Conservation (phyloP, 164 flowering plant species). For the Dillenia suffruticosa region DNA sequence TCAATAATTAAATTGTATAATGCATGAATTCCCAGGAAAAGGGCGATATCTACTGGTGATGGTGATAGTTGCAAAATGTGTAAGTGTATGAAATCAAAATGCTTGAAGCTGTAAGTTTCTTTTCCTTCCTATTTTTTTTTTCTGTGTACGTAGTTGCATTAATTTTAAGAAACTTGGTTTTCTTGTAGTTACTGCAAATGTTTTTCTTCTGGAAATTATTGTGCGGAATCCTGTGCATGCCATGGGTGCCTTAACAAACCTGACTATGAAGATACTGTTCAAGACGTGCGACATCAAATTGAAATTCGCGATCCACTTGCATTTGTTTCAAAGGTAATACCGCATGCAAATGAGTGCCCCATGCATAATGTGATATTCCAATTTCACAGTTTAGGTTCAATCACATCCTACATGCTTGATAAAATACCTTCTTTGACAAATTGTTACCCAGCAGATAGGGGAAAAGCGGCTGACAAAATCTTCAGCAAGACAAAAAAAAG, state of each 20-base stretch:
- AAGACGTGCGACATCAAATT: constrained; percentile 53
- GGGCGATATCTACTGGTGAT: constrained; percentile 15
- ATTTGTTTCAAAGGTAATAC: constrained; percentile 72
- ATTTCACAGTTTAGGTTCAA: not conserved
- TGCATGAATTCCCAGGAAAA: constrained; percentile 24
- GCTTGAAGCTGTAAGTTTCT: constrained; percentile 72
- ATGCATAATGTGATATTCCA: constrained; percentile 30
- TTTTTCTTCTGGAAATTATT: constrained; percentile 79
- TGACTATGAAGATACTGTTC: constrained; percentile 62
- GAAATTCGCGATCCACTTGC: constrained; percentile 79
- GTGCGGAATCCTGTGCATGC: constrained; percentile 74
- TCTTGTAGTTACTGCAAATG: constrained; percentile 79
- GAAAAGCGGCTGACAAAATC: constrained; percentile 39
- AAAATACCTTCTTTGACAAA: not conserved
- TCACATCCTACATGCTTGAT: too few species aligned
- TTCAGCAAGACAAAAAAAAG: constrained; percentile 76
- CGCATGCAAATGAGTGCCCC: constrained; percentile 19
- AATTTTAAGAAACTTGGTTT: not conserved
- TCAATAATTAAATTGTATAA: too few species aligned
- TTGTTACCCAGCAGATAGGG: constrained; percentile 38
- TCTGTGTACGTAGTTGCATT: too few species aligned
- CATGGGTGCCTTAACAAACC: constrained; percentile 69
- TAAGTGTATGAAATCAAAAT: constrained; percentile 62
- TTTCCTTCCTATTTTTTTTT: too few species aligned
- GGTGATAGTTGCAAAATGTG: constrained; percentile 62